Evolutionary conservation across 1,284 basidiomycete species (phyloP).

Genomic region (Heterobasidion annosum): DNA sequence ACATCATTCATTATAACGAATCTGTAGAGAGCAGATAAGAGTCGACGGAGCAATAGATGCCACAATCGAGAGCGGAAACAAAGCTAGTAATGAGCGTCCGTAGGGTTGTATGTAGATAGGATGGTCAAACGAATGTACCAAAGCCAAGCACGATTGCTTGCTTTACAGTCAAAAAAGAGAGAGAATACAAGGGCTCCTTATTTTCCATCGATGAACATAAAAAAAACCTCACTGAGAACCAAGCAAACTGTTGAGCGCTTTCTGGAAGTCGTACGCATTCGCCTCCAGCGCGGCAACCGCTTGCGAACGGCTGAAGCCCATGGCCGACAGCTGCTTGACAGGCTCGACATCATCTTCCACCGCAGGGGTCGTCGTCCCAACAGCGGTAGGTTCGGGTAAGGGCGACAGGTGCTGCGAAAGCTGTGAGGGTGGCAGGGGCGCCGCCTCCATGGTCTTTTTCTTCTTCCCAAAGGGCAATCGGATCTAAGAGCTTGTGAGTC

Average conservation of each 20-base stretch:
- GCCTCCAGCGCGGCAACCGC: constrained; percentile 71
- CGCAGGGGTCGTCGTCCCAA: constrained; percentile 33
- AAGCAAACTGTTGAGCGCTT: constrained; percentile 65
- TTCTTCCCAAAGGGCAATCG: constrained; percentile 71
- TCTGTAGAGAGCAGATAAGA: constrained; percentile 5
- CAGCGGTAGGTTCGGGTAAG: constrained; percentile 31
- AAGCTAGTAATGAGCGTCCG: background rate
- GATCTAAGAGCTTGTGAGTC: constrained; percentile 29
- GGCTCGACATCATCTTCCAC: constrained; percentile 68
- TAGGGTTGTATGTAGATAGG: background rate
- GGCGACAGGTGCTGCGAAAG: constrained; percentile 33
- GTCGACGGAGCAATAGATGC: background rate
- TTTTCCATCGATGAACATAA: too few species aligned
- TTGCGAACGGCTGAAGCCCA: constrained; percentile 80
- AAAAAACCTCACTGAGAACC: constrained; percentile 9
- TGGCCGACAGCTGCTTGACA: constrained; percentile 68
- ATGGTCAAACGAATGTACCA: constrained; percentile 3
- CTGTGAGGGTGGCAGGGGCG: constrained; percentile 29
- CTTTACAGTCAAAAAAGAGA: background rate
- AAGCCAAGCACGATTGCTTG: background rate
- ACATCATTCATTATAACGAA: background rate
- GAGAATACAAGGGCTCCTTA: background rate
- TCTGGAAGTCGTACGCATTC: constrained; percentile 65
- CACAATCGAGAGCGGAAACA: constrained; percentile 5
- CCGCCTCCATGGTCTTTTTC: constrained; percentile 52